Base-by-base conservation (phyloP, 176 grass and related monocot species). In the Eleusine coracana region DNA sequence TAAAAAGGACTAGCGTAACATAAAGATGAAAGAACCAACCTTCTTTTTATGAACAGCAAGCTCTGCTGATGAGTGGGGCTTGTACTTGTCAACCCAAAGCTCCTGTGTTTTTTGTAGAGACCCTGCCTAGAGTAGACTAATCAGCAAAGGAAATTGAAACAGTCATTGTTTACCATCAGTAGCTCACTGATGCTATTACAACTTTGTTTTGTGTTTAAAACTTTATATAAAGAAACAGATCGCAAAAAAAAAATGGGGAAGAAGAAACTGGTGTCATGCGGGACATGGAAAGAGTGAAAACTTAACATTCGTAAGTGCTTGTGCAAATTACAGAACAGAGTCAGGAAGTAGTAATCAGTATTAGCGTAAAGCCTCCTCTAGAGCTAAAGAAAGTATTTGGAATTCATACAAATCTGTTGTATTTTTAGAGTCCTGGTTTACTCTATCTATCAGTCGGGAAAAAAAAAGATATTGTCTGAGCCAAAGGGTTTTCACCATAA, bases 1-100 rank as follows among this genome's bases (percentile, higher is more conserved):
- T 63, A 63, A 50, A 75, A 86, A 89, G 28, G 23, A 36, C 29
- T 49, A 75, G 6, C 12, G 51, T 58, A 70, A 29, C n/a, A 20
- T 59, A 11, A 23, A 52, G 39, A 59, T 56, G 42, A 69, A 79
- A 36, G 63, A 88, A 69, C 34, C 4, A 71, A 95, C 96, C 96
- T 98, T 98, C 84, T 95, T 95, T 84, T 91, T 98, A 75, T 98
- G 92, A 74, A 98, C 90, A 37, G 91, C 88, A 70, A 98, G 92
- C 63, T 93, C 92, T 25, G 83, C 80, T 23, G 66, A 88, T 9
- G 89, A 98, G 70, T n/a, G 79, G 18, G 96, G 96, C 68, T 85
- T 88, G 77, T 98, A 87, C 85, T 98, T 98, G 55, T 98, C 96
- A 88, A 89, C 83, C 92, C 96, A 98, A 73, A 98, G 91, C 83